phyloP scores from a whole-genome alignment of 495 filamentous ascomycete species.

The Platismatia glauca region DNA sequence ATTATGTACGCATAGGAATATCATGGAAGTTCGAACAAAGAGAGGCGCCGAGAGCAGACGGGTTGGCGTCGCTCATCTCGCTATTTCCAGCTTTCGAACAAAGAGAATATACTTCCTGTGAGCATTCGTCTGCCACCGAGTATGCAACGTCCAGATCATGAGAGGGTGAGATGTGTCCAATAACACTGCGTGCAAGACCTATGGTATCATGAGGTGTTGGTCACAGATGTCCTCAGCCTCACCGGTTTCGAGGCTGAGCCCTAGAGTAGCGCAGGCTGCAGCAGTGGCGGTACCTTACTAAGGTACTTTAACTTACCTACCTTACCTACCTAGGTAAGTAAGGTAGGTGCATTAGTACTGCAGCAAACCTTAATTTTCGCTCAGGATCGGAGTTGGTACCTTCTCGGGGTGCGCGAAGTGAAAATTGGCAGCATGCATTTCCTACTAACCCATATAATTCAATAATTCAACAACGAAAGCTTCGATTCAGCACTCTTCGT shows the following conservation, averaged over 20 bases:
- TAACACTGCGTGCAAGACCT: neutral
- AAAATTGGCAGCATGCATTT: too few species aligned
- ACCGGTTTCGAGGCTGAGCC: neutral
- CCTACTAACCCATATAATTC: too few species aligned
- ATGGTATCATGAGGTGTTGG: neutral
- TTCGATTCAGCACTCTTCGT: too few species aligned
- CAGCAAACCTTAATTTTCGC: too few species aligned
- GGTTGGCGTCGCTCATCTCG: neutral
- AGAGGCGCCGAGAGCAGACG: neutral
- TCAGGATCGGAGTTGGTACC: too few species aligned
- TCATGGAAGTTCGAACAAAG: neutral
- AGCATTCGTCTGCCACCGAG: neutral
- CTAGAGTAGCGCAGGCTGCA: neutral
- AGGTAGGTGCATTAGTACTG: too few species aligned
- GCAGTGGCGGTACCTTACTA: neutral
- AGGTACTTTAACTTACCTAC: too few species aligned
- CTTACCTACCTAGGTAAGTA: too few species aligned
- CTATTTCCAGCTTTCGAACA: neutral
- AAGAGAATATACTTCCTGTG: neutral
- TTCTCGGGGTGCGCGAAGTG: too few species aligned
- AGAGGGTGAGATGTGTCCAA: neutral
- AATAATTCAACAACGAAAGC: too few species aligned
- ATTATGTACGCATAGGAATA: neutral
- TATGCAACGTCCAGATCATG: neutral
- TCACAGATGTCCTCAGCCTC: neutral